Base-by-base conservation (phyloP, 1,284 basidiomycete species). In the Apiotrichum mycotoxinovorans region DNA sequence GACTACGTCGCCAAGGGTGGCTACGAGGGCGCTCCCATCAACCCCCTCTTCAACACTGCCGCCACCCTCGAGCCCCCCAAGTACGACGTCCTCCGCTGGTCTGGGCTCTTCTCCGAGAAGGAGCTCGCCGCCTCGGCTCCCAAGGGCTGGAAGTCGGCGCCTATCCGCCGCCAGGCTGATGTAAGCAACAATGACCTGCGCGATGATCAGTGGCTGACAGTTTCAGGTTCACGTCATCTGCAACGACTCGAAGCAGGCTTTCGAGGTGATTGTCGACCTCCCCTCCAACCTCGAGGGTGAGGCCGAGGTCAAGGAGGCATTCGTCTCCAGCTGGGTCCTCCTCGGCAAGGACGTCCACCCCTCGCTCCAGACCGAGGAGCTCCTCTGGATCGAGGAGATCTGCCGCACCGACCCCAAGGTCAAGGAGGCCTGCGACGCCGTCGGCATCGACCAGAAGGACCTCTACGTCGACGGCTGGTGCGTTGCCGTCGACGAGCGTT, bases 391-490 rank as follows among this genome's bases (percentile, higher is more conserved):
- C 37, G 79, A 80, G 64, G 68, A 75, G 42, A 67, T 76, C 41
- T 78, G 79, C 54, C 66, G 73, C 53, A 68, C 68, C 42, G 71
- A 79, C 63, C 58, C 71, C 14, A 64, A 69, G 48, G 73, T 80
- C 51, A 70, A 76, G 56, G 68, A 65, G 34, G 69, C 75, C 3
- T 76, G 74, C 54, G 69, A 71, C 1, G 78, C 77, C 3, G 70
- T 80, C 41, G 79, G 78, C 38, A 69, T 79, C 41, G 63, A 71
- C 57, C 70, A 73, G 35, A 61, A 72, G 51, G 59, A 71, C 56
- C 67, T 79, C 49, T 77, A 68, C 48, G 76, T 77, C 22, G 79
- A 79, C 56, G 72, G 78, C 43, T 80, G 80, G 80, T 75, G 73
- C 46, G 76, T 80, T 50, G 79, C 78, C 41, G 68, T 72, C 65